Base-by-base conservation (phyloP, 2,329 filamentous ascomycete species). In the Aspergillus quadricinctus region DNA sequence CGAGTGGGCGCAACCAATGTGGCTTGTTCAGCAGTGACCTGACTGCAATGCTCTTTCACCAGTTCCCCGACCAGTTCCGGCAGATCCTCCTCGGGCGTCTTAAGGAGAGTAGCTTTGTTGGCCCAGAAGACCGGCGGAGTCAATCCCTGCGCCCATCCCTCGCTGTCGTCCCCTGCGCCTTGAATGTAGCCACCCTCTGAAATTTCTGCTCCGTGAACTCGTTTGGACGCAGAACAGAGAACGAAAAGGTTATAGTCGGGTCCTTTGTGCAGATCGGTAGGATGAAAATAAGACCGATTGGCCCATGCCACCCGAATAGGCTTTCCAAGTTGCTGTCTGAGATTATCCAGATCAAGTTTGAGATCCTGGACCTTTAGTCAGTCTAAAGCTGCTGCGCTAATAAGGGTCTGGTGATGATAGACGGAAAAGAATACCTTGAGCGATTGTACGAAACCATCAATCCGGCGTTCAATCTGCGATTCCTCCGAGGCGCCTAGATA, bases 141-240 rank as follows among this genome's bases (percentile, higher is more conserved):
- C 17, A 97, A 81, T 0, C 90, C 91, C 53, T 83, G 77, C 1
- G 92, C 88, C 94, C 94, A 99, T 64, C 90, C 90, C 78, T 99
- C 94, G 11, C 89, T 90, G 71, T 99, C 94, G 72, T 99, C 94
- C 2, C 89, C 94, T 0, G 93, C 93, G 51, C 94, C 94, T 74
- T 97, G 94, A 57, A 99, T 88, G 69, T 99, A 99, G 5, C 86
- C 87, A 3, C 82, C 83, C 67, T 88, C 86, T 28, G 84, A 84
- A 63, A 83, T 79, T 69, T 93, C 90, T 3, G 83, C 85, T 11
- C 86, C 88, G 1, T 77, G 76, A 1, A 92, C 86, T 17, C 88
- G 81, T 31, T 86, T 82, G 1, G 91, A 96, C 11, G 91, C 88
- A 1, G 92, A 97, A 69, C 90, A 94, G 67, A 94, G 89, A 23